Base-by-base conservation (phyloP, 2,329 filamentous ascomycete genomes). In the Lachnellula subtilissima region DNA sequence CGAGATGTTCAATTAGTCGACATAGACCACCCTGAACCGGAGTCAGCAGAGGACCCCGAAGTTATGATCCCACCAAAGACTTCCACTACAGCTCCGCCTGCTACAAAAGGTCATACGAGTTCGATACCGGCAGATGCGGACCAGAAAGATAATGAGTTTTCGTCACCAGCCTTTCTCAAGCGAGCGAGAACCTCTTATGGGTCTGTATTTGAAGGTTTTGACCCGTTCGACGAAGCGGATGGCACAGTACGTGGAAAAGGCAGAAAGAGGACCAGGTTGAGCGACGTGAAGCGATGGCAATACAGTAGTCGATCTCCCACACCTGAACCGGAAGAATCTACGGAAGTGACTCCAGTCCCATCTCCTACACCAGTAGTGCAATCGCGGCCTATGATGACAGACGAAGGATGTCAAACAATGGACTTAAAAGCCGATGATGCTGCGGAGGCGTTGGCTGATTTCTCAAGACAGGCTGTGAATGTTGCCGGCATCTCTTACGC, bases 101-200 rank as follows among this genome's bases (percentile, higher is more conserved):
- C 46, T 57, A 50, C 50, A 49, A 45, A 46, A 50, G 17, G 37
- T 64, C 63, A 15, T 54, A 65, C 46, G 67, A 59, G 56, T 36
- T n/a, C 23, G 14, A 32, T 32, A 25, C 45, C 23, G 15, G 7
- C 22, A 22, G 58, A 70, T 19, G 66, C 67, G 2, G 63, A 74
- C 47, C 75, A 75, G 8, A 65, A 74, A 46, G 73, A 77, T 25
- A 61, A 63, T 17, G 81, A 87, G 62, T 94, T 85, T 74, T 77
- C 82, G 4, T 95, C 91, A 2, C 91, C 91, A 0, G 89, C 89
- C 0, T 96, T 95, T 63, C 73, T 90, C 19, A 92, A 88, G 69
- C 80, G 87, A 52, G 80, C 83, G 14, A 79, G 87, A 54, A 74
- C 87, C 4, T 91, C 88, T 0, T 87, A 87, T 54, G 86, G 86